Conservation (phyloP, 169 alveolate genomes). For the Hepatocystis sp. region DNA sequence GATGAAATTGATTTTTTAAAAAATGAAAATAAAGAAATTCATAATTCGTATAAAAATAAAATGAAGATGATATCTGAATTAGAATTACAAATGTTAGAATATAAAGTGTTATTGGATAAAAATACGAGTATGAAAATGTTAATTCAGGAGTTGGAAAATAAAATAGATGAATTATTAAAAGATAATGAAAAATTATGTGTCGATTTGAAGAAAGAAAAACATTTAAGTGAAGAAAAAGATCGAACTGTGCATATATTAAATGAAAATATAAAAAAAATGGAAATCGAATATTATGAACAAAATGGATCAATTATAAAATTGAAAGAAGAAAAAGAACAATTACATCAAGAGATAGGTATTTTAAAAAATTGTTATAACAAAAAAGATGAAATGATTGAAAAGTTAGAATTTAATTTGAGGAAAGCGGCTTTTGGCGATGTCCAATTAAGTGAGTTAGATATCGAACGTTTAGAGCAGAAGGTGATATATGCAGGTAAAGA, state of each 20-base stretch:
- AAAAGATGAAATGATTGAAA: conserved; percentile 60
- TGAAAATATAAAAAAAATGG: conserved; percentile 36
- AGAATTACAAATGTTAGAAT: conserved; percentile 66
- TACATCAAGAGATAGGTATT: conserved; percentile 42
- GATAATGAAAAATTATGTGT: conserved; percentile 72
- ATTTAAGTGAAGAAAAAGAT: conserved; percentile 49
- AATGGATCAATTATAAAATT: conserved; percentile 23
- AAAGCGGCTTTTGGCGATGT: conserved; percentile 74
- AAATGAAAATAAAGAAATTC: conserved; percentile 51
- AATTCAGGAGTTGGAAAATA: conserved; percentile 72
- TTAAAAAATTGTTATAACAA: conserved; percentile 49
- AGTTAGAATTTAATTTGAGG: conserved; percentile 70
- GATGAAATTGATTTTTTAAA: conserved; percentile 71
- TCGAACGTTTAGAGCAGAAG: conserved; percentile 27
- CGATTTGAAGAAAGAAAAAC: conserved; percentile 69
- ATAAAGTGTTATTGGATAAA: conserved; percentile 70
- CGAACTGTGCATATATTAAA: conserved; percentile 23
- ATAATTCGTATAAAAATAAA: conserved; percentile 43
- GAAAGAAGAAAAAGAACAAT: conserved; percentile 65
- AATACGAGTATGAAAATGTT: conserved; percentile 75
- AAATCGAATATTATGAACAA: conserved; percentile 29
- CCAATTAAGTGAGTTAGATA: conserved; percentile 51
- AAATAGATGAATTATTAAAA: conserved; percentile 66
- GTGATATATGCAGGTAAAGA: conserved; percentile 60
- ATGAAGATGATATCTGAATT: conserved; percentile 55